These are phyloP conservation scores for Delitschia confertaspora DNA, from an alignment of 495 filamentous ascomycete genomes.

Conservation along the genomic window DNA sequence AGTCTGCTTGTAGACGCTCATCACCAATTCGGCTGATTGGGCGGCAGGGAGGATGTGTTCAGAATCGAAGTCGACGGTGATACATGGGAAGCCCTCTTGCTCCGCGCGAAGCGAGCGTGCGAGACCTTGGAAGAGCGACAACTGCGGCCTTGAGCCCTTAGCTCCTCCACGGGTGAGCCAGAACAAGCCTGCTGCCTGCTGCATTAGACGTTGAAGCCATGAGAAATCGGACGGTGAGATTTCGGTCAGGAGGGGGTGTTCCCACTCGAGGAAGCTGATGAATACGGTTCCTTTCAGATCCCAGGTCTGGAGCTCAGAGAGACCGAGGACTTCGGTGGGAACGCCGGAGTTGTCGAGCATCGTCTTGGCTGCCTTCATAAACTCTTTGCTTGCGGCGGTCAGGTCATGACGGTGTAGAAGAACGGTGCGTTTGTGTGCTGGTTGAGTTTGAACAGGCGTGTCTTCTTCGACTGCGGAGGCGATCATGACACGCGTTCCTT, in stretches of 20 bases:
- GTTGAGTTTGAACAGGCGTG: too few species aligned
- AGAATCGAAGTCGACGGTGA: slow-evolving; percentile 3
- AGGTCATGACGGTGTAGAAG: background rate
- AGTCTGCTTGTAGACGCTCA: background rate
- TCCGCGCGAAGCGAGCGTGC: slow-evolving; percentile 1
- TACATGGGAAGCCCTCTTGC: background rate
- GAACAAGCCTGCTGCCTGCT: background rate
- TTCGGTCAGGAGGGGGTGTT: background rate
- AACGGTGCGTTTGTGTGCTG: too few species aligned
- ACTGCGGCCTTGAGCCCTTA: background rate
- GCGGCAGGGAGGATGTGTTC: background rate
- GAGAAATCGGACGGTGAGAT: background rate
- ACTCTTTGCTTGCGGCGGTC: background rate
- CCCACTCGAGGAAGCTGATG: background rate
- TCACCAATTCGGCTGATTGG: background rate
- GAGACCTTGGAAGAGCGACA: background rate
- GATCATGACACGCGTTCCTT: background rate
- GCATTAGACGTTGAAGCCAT: background rate
- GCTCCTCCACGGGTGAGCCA: slow-evolving; percentile 9
- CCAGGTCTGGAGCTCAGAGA: too few species aligned
- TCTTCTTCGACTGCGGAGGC: background rate
- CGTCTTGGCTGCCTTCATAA: slow-evolving; percentile 5
- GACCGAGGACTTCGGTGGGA: background rate
- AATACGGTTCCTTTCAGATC: background rate
- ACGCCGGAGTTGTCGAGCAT: background rate